Base-by-base conservation (phyloP, 1,284 basidiomycete genomes). In the Singerocomus rubriflavus region DNA sequence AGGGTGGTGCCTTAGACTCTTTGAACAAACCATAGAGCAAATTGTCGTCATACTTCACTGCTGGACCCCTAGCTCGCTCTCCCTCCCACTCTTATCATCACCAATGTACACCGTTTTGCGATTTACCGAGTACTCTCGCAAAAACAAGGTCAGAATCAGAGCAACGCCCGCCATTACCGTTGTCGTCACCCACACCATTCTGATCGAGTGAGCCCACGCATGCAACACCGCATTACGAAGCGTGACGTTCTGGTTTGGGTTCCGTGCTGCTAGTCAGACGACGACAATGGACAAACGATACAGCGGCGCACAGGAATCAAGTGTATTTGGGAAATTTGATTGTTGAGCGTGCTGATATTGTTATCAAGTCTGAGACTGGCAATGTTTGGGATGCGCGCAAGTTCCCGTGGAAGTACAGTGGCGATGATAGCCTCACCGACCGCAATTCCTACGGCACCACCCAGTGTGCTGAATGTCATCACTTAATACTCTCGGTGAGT, bases 371-470 rank as follows among this genome's bases (percentile, higher is more conserved):
- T 51, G 6, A 64, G 41, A 26, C 46, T 65, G 8, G 64, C 55
- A 17, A 80, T 52, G 47, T 73, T 73, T 1, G 79, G 74, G 26
- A 87, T 80, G 3, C 60, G 58, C 0, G 57, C 56, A 6, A 88
- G 66, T 56, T 79, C 81, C 58, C 71, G 71, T 12, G 70, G 70
- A 26, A 88, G 71, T 60, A 85, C 79, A 46, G 79, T 80, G 4
- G 81, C 70, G 55, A 83, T 84, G 52, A 90, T 82, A 2, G 83
- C 79, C 58, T 89, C 82, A 21, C 87, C 85, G 31, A 89, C 64
- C 0, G 87, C 76, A 50, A 92, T 80, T 6, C 88, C 88, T 32
- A 91, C 73, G 0, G 89, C 87, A 5, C 84, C 88, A 14, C 88
- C 89, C n/a, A n/a, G n/a, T n/a, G n/a, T n/a, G n/a, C n/a, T n/a